phyloP scores from a whole-genome alignment of 352 stramenopile species.

The Pythium grandisporangium region DNA sequence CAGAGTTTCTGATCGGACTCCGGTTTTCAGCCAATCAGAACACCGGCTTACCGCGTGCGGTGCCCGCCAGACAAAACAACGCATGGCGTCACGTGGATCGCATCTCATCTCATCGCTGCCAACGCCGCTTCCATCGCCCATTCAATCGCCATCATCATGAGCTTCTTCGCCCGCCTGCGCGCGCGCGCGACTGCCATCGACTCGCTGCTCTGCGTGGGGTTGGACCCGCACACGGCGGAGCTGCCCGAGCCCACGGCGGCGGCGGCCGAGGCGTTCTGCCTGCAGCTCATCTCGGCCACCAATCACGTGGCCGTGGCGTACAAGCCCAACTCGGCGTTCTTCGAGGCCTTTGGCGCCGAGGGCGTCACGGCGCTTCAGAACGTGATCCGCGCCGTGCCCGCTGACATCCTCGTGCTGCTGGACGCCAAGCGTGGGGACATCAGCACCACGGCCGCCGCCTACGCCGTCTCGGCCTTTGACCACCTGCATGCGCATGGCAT shows the following conservation, averaged over 20 bases:
- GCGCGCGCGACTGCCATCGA: slow-evolving; percentile 83
- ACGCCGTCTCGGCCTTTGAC: slow-evolving; percentile 93
- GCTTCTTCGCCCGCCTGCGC: slow-evolving; percentile 88
- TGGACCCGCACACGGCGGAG: slow-evolving; percentile 93
- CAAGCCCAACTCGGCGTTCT: slow-evolving; percentile 99
- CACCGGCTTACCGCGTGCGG: too few relatives aligned
- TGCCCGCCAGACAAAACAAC: too few relatives aligned
- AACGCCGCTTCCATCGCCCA: too few relatives aligned
- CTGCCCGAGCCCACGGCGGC: slow-evolving; percentile 75
- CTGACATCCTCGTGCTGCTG: slow-evolving; percentile 93
- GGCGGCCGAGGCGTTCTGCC: slow-evolving; percentile 92
- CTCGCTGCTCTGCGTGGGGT: slow-evolving; percentile 96
- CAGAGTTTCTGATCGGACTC: too few relatives aligned
- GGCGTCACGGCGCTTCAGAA: slow-evolving; percentile 86
- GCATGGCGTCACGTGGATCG: too few relatives aligned
- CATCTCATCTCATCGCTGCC: too few relatives aligned
- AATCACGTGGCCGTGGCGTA: slow-evolving; percentile 91
- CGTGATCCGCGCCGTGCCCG: slow-evolving; percentile 85
- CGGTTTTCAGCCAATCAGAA: too few relatives aligned
- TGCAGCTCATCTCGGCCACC: slow-evolving; percentile 93
- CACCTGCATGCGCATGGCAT: slow-evolving; percentile 91
- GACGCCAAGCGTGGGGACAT: slow-evolving; percentile 99
- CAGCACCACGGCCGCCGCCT: slow-evolving; percentile 94
- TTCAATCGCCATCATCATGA: slow-evolving; percentile 21
- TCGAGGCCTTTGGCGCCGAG: slow-evolving; percentile 88